These are phyloP conservation scores for Penicillium macrosclerotiorum DNA, from an alignment of 495 filamentous ascomycete genomes.

Conservation along the genomic window DNA sequence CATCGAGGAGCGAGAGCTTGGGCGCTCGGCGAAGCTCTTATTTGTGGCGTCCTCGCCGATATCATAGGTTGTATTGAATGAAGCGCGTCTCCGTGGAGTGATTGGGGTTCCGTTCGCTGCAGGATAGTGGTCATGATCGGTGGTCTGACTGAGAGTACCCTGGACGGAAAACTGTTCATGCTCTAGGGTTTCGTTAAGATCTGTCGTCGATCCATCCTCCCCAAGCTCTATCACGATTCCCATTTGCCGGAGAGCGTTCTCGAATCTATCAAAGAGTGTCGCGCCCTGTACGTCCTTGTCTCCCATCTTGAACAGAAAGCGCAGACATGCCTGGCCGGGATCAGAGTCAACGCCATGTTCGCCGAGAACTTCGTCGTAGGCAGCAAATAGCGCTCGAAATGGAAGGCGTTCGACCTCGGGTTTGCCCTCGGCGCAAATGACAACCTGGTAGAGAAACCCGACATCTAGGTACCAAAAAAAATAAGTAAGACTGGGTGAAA, in stretches of 20 bases:
- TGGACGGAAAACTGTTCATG: constrained; percentile 24
- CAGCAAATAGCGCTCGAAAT: constrained; percentile 75
- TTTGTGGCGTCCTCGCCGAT: constrained; percentile 49
- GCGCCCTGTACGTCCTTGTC: constrained; percentile 46
- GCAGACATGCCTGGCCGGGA: constrained; percentile 70
- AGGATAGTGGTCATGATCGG: constrained; percentile 17
- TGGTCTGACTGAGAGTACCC: constrained; percentile 17
- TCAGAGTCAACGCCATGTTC: constrained; percentile 66
- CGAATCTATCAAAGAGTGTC: constrained; percentile 64
- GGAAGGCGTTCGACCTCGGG: constrained; percentile 63
- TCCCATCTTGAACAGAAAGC: constrained; percentile 79
- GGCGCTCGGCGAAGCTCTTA: constrained; percentile 35
- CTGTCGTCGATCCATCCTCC: constrained; percentile 28
- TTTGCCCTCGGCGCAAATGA: constrained; percentile 65
- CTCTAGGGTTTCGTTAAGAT: constrained; percentile 24
- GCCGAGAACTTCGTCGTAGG: constrained; percentile 70
- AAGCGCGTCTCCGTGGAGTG: constrained; percentile 49
- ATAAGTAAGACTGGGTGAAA: constrained; percentile 7
- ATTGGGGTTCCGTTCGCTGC: constrained; percentile 24
- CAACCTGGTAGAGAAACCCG: constrained; percentile 71
- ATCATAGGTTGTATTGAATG: constrained; percentile 57
- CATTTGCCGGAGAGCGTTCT: constrained; percentile 59
- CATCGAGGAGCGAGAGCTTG: constrained; percentile 49
- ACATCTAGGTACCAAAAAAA: constrained; percentile 57
- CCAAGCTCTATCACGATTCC: constrained; percentile 67